Conservation (phyloP, 768 basidiomycete genomes). For the Leccinum variicolor region DNA sequence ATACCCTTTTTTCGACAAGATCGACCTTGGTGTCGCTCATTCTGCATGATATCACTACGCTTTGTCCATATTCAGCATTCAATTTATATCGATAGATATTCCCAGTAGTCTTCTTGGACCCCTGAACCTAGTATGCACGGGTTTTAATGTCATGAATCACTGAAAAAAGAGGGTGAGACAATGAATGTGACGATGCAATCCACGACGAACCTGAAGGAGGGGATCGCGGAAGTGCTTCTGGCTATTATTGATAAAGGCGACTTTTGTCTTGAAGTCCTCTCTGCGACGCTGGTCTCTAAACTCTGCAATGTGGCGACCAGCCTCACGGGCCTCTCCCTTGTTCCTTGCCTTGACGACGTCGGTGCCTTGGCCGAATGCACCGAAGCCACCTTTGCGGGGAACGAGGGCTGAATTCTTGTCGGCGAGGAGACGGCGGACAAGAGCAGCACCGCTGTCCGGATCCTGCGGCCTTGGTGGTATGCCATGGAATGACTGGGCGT, state of each 20-base stretch:
- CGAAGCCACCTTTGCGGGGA: conserved; percentile 80
- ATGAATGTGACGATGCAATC: not conserved
- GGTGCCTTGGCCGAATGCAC: conserved; percentile 78
- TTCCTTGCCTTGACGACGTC: conserved; percentile 89
- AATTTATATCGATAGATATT: conserved; percentile 12
- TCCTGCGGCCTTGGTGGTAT: conserved; percentile 48
- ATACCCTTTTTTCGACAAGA: conserved; percentile 38
- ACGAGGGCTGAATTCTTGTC: conserved; percentile 87
- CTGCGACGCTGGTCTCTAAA: conserved; percentile 76
- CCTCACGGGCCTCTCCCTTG: conserved; percentile 91
- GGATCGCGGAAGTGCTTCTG: conserved; percentile 91
- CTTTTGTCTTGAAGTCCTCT: conserved; percentile 82
- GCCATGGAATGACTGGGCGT: conserved; percentile 72
- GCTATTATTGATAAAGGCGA: conserved; percentile 74
- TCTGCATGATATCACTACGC: conserved; percentile 25
- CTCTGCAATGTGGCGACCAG: conserved; percentile 80
- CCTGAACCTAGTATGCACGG: not conserved
- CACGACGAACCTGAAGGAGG: conserved; percentile 45
- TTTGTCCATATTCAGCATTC: conserved; percentile 14
- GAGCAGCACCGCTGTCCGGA: conserved; percentile 68
- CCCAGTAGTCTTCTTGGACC: conserved; percentile 16
- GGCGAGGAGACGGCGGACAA: conserved; percentile 72
- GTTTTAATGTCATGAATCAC: conserved; percentile 17
- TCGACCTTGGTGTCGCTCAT: conserved; percentile 37
- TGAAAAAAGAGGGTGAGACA: not conserved